A percentile compares a stretch with the other conserved stretches of the same genome.
Conservation (phyloP, 164 flowering plant genomes). For the Vitis labrusca region DNA sequence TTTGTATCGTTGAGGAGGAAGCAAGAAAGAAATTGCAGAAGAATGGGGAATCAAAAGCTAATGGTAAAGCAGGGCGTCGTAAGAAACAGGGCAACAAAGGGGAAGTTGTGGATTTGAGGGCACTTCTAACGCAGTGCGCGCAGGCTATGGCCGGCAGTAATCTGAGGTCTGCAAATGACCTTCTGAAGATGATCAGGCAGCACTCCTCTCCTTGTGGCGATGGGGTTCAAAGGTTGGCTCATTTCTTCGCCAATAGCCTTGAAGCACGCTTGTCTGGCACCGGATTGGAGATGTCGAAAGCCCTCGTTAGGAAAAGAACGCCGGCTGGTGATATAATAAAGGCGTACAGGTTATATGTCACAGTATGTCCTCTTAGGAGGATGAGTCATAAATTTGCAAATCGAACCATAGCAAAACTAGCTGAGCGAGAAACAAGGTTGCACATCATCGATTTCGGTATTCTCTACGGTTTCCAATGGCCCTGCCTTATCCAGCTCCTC, state of each 20-base stretch:
- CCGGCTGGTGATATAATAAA: slow-evolving; percentile 28
- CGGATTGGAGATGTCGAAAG: not conserved
- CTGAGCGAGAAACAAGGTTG: slow-evolving; percentile 20
- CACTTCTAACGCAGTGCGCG: slow-evolving; percentile 28
- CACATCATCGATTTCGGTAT: slow-evolving; percentile 42
- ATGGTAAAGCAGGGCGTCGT: not conserved
- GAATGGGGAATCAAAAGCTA: slow-evolving; percentile 6
- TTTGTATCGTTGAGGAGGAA: no score
- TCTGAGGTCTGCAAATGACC: slow-evolving; percentile 25
- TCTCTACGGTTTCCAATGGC: slow-evolving; percentile 41
- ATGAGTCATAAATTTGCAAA: slow-evolving; percentile 28
- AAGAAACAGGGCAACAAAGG: slow-evolving; percentile 7
- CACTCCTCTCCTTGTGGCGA: slow-evolving; percentile 27
- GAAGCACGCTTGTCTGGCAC: slow-evolving; percentile 27
- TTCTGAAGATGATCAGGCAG: slow-evolving; percentile 26
- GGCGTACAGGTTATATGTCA: slow-evolving; percentile 21
- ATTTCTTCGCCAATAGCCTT: slow-evolving; percentile 31
- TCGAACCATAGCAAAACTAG: slow-evolving; percentile 15
- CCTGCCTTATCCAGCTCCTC: slow-evolving; percentile 40
- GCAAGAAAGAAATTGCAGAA: not conserved
- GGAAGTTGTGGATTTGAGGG: slow-evolving; percentile 25
- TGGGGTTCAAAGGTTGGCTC: slow-evolving; percentile 27
- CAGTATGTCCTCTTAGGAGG: slow-evolving; percentile 31
- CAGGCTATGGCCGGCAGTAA: slow-evolving; percentile 29
- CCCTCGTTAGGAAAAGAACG: slow-evolving; percentile 3